phyloP scores from a whole-genome alignment of 441 rosid genomes.

The Croton laevigatus region DNA sequence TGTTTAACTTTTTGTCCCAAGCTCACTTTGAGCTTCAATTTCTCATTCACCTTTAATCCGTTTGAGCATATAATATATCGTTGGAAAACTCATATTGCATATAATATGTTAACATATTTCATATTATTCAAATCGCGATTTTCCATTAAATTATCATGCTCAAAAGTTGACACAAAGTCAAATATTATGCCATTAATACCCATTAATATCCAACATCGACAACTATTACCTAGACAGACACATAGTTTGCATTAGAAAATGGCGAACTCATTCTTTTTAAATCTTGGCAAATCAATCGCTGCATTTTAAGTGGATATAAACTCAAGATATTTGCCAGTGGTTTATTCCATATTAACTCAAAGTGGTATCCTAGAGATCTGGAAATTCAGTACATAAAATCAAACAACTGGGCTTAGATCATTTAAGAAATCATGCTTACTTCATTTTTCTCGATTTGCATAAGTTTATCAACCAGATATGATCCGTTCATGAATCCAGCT shows the following conservation, averaged over 20 bases:
- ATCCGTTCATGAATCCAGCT: conserved; percentile 97
- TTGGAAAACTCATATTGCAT: too few relatives aligned
- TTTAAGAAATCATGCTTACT: conserved; percentile 29
- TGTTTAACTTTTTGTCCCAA: too few relatives aligned
- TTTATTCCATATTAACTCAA: neutral
- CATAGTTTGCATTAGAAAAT: neutral
- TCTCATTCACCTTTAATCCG: too few relatives aligned
- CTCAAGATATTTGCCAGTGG: neutral
- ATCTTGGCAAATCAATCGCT: neutral
- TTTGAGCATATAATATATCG: too few relatives aligned
- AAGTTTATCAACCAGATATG: conserved; percentile 82
- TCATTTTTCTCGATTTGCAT: conserved; percentile 95
- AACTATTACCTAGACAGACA: conserved; percentile 56
- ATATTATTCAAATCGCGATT: too few relatives aligned
- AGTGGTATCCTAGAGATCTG: neutral
- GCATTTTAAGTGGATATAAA: neutral
- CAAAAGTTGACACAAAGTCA: too few relatives aligned
- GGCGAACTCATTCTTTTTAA: neutral
- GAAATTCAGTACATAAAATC: neutral
- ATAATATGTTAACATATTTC: too few relatives aligned
- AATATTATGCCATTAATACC: too few relatives aligned
- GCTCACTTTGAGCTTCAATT: too few relatives aligned
- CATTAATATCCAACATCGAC: too few relatives aligned
- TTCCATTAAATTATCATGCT: too few relatives aligned
- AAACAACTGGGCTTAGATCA: neutral